Percentiles rank a stretch among this genome's conserved stretches.
Evolutionary conservation across 2,329 filamentous ascomycete genomes (phyloP).

Genomic region (Pestalotiopsis sp.): DNA sequence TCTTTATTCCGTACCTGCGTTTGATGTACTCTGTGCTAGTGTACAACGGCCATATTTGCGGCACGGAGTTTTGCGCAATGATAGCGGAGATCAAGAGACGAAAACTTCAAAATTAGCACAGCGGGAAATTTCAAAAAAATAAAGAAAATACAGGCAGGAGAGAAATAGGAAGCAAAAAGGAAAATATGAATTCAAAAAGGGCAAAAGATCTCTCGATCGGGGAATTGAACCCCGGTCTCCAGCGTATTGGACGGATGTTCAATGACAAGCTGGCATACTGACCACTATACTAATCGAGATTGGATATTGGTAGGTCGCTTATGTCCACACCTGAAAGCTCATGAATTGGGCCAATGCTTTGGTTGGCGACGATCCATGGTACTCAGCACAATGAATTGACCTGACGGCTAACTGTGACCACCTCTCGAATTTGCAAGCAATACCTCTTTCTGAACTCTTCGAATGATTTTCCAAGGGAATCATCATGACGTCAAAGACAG

Average conservation of each 20-base stretch:
- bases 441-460: no score
- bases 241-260: not conserved
- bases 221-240: slow-evolving; percentile 18
- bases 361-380: not conserved
- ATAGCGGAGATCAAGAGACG: not conserved
- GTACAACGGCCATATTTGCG: not conserved
- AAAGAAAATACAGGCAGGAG: not conserved
- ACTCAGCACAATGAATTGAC: no score
- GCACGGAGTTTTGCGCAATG: not conserved
- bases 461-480: no score
- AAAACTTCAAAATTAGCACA: no score
- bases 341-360: not conserved
- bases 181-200: not conserved
- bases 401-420: no score
- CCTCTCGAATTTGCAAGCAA: no score
- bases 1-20: not conserved
- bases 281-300: slow-evolving; percentile 18
- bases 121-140: not conserved
- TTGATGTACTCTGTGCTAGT: no score
- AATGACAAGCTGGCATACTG: slow-evolving; percentile 18
- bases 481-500: no score
- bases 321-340: not conserved
- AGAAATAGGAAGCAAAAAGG: not conserved
- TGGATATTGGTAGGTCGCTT: not conserved
- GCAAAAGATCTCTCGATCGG: slow-evolving; percentile 11